phyloP scores from a whole-genome alignment of 352 stramenopile species.

The Pythium sukuiense region DNA sequence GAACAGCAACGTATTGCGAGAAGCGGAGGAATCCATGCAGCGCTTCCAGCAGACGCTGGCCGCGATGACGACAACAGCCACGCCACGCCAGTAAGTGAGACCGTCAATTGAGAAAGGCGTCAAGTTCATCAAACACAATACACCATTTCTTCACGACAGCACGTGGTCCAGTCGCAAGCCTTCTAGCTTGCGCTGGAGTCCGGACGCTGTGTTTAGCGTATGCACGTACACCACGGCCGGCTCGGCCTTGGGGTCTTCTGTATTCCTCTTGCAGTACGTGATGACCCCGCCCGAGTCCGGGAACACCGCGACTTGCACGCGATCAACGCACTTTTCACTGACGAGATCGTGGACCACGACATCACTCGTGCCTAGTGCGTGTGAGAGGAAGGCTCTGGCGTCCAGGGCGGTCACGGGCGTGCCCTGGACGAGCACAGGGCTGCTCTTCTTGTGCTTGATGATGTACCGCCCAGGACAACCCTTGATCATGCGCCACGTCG shows the following conservation, averaged over 20 bases:
- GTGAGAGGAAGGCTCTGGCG: slow-evolving; percentile 30
- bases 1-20: slow-evolving; percentile 12
- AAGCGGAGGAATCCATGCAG: slow-evolving; percentile 50
- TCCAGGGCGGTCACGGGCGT: slow-evolving; percentile 38
- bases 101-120: background rate
- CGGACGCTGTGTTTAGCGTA: slow-evolving; percentile 65
- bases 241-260: background rate
- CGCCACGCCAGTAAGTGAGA: background rate
- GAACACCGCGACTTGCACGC: slow-evolving; percentile 61
- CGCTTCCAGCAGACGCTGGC: slow-evolving; percentile 40
- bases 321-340: slow-evolving; percentile 46
- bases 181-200: slow-evolving; percentile 52
- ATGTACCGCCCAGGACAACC: slow-evolving; percentile 69
- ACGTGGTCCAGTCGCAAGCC: slow-evolving; percentile 50
- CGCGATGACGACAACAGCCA: slow-evolving; percentile 17
- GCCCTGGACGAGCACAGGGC: slow-evolving; percentile 35
- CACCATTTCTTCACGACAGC: slow-evolving; percentile 11
- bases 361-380: slow-evolving; percentile 22
- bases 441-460: slow-evolving; percentile 51
- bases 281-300: slow-evolving; percentile 55
- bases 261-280: slow-evolving; percentile 56
- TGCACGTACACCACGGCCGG: slow-evolving; percentile 40
- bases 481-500: slow-evolving; percentile 70
- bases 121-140: background rate
- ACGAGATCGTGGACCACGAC: slow-evolving; percentile 36